Base-by-base conservation (phyloP, 1,284 basidiomycete species). In the Cryptococcus wingfieldii region DNA sequence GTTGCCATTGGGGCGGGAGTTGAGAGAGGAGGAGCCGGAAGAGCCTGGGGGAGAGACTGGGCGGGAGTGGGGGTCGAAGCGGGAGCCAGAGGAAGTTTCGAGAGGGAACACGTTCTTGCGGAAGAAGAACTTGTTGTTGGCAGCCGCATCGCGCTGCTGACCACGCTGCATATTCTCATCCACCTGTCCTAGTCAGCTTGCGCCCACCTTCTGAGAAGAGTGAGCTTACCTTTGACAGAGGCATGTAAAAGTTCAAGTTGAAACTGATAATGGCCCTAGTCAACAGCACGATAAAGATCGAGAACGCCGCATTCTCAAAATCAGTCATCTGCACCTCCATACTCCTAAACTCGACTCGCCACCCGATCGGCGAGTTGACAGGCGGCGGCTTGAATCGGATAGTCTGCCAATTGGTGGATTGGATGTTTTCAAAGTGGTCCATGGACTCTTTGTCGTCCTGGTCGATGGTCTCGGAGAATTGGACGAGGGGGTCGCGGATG, bases 311-410 rank as follows among this genome's bases (percentile, higher is more conserved):
- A 73, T 98, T 99, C 79, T 98, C 96, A 73, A 94, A 99, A 78
- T 98, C 96, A 19, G 96, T 98, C 69, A 96, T 84, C 74, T 98
- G 96, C 3, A 98, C 91, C 76, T 99, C 96, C 96, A 98, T 98
- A 68, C 89, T 90, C 50, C 96, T 83, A 79, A 99, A 98, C 75
- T 99, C 96, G 18, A 98, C 94, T 44, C 96, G 83, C 96, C 96
- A 99, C 28, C 96, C 96, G 57, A 98, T 98, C 18, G 84, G 74
- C 2, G 91, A 92, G 55, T 90, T 86, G 1, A 89, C 86, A 34
- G 93, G 92, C 7, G 96, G 96, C 5, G 96, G 96, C 77, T 99
- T 99, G 83, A 99, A 98, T 34, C 96, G 86, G 54, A 99, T 82
- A 0, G 96, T 98, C 79, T 98, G 96, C 96, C 96, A 99, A 74